Evolutionary conservation across 257 asterid species (phyloP).

Genomic region (Primulina tabacum): DNA sequence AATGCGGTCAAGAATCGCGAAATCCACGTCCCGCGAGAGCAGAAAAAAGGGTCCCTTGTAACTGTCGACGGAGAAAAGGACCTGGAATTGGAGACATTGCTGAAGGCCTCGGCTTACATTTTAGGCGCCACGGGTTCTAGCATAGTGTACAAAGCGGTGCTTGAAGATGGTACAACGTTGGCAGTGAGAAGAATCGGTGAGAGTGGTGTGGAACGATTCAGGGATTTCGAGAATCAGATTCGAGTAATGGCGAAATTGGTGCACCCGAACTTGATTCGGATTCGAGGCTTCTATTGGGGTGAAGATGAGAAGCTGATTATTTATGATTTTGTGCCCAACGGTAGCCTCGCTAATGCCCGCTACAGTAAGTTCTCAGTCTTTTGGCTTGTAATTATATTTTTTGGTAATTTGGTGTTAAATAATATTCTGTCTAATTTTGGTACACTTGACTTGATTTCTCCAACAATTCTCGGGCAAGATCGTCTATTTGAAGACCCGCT

Average conservation of each 20-base stretch:
- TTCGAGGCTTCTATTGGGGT: constrained; percentile 96
- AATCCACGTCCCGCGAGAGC: constrained; percentile 27
- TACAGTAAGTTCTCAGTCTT: constrained; percentile 54
- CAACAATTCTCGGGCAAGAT: too few species aligned
- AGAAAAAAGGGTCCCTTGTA: constrained; percentile 70
- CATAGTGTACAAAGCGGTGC: constrained; percentile 93
- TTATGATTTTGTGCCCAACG: constrained; percentile 90
- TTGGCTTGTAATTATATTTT: neutral
- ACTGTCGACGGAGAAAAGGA: constrained; percentile 82
- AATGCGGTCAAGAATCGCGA: constrained; percentile 18
- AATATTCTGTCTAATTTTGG: too few species aligned
- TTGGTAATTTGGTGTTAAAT: neutral
- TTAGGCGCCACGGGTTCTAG: constrained; percentile 90
- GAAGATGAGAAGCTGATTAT: constrained; percentile 84
- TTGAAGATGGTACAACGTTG: constrained; percentile 71
- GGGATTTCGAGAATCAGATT: constrained; percentile 87
- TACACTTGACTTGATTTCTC: too few species aligned
- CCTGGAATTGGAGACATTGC: constrained; percentile 75
- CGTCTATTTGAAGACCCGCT: too few species aligned
- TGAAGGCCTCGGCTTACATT: constrained; percentile 88
- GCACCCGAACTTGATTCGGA: constrained; percentile 78
- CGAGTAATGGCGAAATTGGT: constrained; percentile 67
- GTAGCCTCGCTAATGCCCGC: constrained; percentile 89
- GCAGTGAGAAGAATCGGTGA: constrained; percentile 94
- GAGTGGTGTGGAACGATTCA: constrained; percentile 70